These are phyloP conservation scores for Metschnikowia aberdeeniae DNA, from an alignment of 805 yeast genomes.

Conservation along the genomic window DNA sequence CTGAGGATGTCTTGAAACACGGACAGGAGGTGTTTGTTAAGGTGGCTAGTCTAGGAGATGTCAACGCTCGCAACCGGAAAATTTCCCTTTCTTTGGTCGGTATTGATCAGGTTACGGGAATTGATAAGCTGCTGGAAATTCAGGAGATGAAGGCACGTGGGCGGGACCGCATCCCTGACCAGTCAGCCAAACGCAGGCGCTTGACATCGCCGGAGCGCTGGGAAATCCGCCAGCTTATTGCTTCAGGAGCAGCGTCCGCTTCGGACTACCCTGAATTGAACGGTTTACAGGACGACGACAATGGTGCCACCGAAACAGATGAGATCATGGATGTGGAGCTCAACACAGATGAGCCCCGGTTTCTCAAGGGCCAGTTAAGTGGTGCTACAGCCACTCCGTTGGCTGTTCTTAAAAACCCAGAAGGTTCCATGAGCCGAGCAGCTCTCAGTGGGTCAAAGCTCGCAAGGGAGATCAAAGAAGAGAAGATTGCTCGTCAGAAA, in stretches of 20 bases:
- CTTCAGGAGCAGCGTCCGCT: slow-evolving; percentile 69
- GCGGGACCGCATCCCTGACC: slow-evolving; percentile 3
- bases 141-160: slow-evolving; percentile 13
- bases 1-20: slow-evolving; percentile 52
- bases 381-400: slow-evolving; percentile 44
- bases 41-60: slow-evolving; percentile 32
- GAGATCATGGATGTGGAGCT: slow-evolving; percentile 70
- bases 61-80: slow-evolving; percentile 11
- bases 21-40: slow-evolving; percentile 66
- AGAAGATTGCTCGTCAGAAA: slow-evolving; percentile 46
- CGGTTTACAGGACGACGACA: slow-evolving; percentile 19
- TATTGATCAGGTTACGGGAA: slow-evolving; percentile 68
- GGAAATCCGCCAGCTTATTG: slow-evolving; percentile 81
- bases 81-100: slow-evolving; percentile 66
- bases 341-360: slow-evolving; percentile 64
- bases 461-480: slow-evolving; percentile 62
- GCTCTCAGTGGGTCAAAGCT: slow-evolving; percentile 72
- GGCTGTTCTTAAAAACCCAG: slow-evolving; percentile 64
- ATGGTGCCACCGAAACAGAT: slow-evolving; percentile 26
- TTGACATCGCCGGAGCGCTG: slow-evolving; percentile 84
- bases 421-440: slow-evolving; percentile 71
- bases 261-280: slow-evolving; percentile 63
- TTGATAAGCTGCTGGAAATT: slow-evolving; percentile 25
- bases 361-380: slow-evolving; percentile 54
- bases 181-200: slow-evolving; percentile 29